Percentiles rank a stretch among this genome's conserved stretches.
Conservation (phyloP, 192 early-diverging fungal species). For the Allomyces arbusculus region DNA sequence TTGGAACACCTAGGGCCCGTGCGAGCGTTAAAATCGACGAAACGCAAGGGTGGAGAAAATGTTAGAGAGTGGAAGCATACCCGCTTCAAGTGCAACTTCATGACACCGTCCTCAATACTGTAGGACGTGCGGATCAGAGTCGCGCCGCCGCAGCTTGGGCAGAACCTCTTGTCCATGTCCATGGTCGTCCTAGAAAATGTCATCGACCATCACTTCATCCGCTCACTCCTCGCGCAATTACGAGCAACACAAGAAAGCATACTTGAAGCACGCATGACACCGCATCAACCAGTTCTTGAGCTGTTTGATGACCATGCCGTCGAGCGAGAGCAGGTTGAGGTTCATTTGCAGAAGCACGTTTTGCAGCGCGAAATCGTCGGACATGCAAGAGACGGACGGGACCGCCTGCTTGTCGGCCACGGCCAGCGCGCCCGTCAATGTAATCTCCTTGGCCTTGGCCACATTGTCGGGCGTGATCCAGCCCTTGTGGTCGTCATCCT, state of each 20-base stretch:
- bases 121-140: conserved; percentile 68
- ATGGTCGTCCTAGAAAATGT: conserved; percentile 34
- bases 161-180: conserved; percentile 80
- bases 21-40: no score
- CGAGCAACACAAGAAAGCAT: conserved; percentile 10
- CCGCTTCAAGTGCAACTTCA: conserved; percentile 58
- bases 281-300: conserved; percentile 77
- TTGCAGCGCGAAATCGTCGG: conserved; percentile 85
- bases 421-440: conserved; percentile 21
- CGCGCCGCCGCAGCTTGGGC: conserved; percentile 72
- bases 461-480: conserved; percentile 93
- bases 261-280: conserved; percentile 85
- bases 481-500: conserved; percentile 37
- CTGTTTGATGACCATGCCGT: conserved; percentile 53
- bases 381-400: conserved; percentile 70
- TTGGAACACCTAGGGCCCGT: conserved; percentile 44
- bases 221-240: neutral
- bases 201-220: neutral
- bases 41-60: neutral
- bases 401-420: conserved; percentile 14
- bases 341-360: conserved; percentile 90
- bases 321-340: conserved; percentile 58
- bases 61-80: neutral
- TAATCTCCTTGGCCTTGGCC: conserved; percentile 32
- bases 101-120: conserved; percentile 55